Evolutionary conservation across 192 early-diverging fungal genomes (phyloP).

Genomic region (Glomus cerebriforme): DNA sequence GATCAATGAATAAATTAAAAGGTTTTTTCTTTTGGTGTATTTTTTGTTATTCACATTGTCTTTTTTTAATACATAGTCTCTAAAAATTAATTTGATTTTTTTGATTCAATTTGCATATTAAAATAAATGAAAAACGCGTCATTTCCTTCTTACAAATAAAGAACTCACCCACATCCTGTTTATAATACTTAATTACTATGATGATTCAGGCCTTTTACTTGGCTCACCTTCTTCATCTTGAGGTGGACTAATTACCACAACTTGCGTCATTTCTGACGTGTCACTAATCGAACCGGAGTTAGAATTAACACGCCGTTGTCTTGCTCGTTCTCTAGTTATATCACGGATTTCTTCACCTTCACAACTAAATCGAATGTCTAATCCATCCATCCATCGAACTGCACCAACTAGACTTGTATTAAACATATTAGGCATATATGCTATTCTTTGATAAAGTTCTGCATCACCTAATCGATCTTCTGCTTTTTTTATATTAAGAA

Average conservation of each 20-base stretch:
- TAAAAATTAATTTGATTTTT: too few species aligned
- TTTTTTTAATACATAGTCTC: too few species aligned
- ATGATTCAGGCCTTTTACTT: background rate
- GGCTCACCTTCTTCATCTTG: background rate
- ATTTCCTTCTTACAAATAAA: too few species aligned
- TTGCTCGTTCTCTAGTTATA: background rate
- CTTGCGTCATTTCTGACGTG: background rate
- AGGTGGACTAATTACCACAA: background rate
- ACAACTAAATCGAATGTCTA: constrained; percentile 37
- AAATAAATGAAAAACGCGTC: too few species aligned
- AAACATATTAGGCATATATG: constrained; percentile 45
- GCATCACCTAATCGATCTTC: constrained; percentile 38
- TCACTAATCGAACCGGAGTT: background rate
- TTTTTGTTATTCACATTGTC: too few species aligned
- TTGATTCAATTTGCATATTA: too few species aligned
- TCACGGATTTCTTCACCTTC: constrained; percentile 5
- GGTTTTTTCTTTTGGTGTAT: too few species aligned
- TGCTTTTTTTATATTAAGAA: constrained; percentile 27
- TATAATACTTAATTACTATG: background rate
- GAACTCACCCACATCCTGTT: background rate
- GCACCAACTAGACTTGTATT: constrained; percentile 42
- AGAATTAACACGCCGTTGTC: background rate
- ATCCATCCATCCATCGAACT: constrained; percentile 46
- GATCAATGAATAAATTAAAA: too few species aligned
- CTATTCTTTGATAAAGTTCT: constrained; percentile 42